Evolutionary conservation across 495 filamentous ascomycete species (phyloP), one percentile per base, ranked within the genome.

Genomic region (Penicillium silybi): DNA sequence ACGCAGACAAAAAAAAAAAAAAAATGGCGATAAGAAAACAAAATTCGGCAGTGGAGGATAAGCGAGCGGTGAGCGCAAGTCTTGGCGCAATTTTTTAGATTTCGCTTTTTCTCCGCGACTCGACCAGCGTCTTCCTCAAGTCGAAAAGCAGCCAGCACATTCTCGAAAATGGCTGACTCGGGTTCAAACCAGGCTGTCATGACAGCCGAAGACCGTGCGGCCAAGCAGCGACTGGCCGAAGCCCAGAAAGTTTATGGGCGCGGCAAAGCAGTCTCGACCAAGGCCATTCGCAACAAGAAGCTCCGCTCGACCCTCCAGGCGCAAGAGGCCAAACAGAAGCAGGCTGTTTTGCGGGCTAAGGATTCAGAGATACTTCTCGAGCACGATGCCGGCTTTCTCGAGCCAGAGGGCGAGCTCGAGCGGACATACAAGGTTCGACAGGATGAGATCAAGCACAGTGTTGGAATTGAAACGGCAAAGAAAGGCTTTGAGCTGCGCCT

Each of bases 301-400:
- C 75, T 97, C 29, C 84, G 90, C 29, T 80, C 82, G 3, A 96
- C 88, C 59, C 75, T 98, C 4, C 83, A 81, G 55, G 75, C 74
- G 13, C 77, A 96, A 42, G 93, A 98, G 62, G 72, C 70, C 42
- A 91, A 89, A 65, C 91, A 92, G 69, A 82, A 91, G 66, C 80
- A 85, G 61, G 92, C 92, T 2, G 71, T 86, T 0, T 67, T 93
- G 8, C 84, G 85, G 64, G 89, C 92, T 5, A 90, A 92, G 65
- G 91, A 97, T 83, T 90, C 91, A 6, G 95, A 97, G 74, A 95
- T 97, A 53, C 76, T 98, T 40, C 81, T 92, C 34, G 92, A 96
- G 66, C 88, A 95, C 61, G 77, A 84, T n/a, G 75, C 79, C 17
- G 93, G 93, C 6, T 93, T 93, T 57, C 69, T 98, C 34, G 88